Base-by-base conservation (phyloP, 768 basidiomycete species). In the Tylopilus intermedius region DNA sequence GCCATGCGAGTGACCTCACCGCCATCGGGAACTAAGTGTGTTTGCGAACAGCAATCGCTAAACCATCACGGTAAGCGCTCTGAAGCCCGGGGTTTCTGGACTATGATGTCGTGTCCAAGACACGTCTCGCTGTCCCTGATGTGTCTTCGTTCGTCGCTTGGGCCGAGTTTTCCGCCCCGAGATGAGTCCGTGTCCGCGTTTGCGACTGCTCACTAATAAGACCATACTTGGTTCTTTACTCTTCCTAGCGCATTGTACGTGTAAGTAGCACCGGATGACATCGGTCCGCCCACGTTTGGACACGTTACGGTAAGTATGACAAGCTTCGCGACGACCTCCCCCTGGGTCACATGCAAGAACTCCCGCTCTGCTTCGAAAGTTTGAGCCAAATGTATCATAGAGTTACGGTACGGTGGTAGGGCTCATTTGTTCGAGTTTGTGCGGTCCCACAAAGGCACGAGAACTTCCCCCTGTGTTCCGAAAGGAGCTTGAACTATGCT, bases 1-100 rank as follows among this genome's bases (percentile, higher is more conserved):
- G 10, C 48, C 44, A 49, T 56, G 47, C 51, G 53, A 50, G 37
- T n/a, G 24, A 33, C 33, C 38, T 49, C 32, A 26, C 32, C 22
- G 27, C 30, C 7, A 18, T 45, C 50, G 22, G 42, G 30, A 14
- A 26, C 33, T 41, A 41, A 8, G 18, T 18, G 18, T 15, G 18
- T 15, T 8, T 41, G 35, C 11, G 47, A 7, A 2, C 10, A 41
- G 30, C 3, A 24, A 24, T 11, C 45, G 33, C 35, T 47, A 21
- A 47, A 9, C 26, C 18, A 30, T 38, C 18, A 32, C 40, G 21
- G 14, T 3, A 38, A 38, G 38, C 14, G 15, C 35, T 18, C 7
- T 21, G 15, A 21, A 39, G 35, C 26, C 35, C 10, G 7, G 7
- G 18, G 27, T 30, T 9, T 45, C 21, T 4, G 27, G 15, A 14